Evolutionary conservation across 805 yeast genomes (phyloP).

Genomic region (Lipomyces japonicus): DNA sequence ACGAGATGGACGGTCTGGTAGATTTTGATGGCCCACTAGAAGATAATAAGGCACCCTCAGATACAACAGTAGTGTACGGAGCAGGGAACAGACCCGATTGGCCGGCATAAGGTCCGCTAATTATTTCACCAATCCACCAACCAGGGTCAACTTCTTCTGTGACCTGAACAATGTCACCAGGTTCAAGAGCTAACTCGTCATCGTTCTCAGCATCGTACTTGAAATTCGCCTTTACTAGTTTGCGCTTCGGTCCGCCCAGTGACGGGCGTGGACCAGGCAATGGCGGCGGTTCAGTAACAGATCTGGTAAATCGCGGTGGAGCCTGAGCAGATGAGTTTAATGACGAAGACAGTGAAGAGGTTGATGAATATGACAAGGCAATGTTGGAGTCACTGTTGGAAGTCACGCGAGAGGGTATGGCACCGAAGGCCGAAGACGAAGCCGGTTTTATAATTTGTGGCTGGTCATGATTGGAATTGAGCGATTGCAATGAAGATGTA

Average conservation of each 20-base stretch:
- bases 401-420: conserved; percentile 6
- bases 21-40: conserved; percentile 16
- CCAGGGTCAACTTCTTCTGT: conserved; percentile 28
- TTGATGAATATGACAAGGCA: background rate
- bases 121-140: conserved; percentile 30
- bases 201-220: conserved; percentile 28
- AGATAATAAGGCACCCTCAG: conserved; percentile 15
- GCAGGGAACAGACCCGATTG: conserved; percentile 30
- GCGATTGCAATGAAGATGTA: conserved; percentile 5
- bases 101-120: conserved; percentile 7
- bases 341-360: conserved; percentile 3
- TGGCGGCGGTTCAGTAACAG: conserved; percentile 25
- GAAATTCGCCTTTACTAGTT: conserved; percentile 26
- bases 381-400: conserved; percentile 1
- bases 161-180: conserved; percentile 28
- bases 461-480: conserved; percentile 2
- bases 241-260: conserved; percentile 11
- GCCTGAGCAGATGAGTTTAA: conserved; percentile 8
- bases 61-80: conserved; percentile 27
- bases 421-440: conserved; percentile 2
- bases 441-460: conserved; percentile 2
- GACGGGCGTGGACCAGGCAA: conserved; percentile 23
- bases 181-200: conserved; percentile 28
- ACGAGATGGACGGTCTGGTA: conserved; percentile 3
- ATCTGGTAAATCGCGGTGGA: conserved; percentile 25